Evolutionary conservation across 2,329 filamentous ascomycete genomes (phyloP).

Genomic region (Rhynchosporium secalis): DNA sequence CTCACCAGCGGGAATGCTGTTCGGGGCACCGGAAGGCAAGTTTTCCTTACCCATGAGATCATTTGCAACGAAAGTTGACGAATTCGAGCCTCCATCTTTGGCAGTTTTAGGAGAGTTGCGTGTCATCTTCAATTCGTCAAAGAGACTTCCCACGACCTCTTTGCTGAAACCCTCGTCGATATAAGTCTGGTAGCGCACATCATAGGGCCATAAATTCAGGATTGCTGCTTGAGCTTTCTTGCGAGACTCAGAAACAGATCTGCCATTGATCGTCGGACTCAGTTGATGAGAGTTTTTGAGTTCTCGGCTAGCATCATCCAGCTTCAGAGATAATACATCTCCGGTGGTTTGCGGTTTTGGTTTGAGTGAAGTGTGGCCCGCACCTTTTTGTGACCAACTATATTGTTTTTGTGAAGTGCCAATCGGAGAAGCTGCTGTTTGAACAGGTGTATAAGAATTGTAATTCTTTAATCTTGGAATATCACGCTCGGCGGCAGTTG

Average conservation of each 20-base stretch:
- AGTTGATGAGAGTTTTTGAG: background rate
- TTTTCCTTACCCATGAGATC: constrained; percentile 47
- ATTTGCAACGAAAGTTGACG: background rate
- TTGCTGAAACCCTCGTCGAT: constrained; percentile 71
- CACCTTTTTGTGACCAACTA: constrained; percentile 20
- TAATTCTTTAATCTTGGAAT: constrained; percentile 21
- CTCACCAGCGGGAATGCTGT: background rate
- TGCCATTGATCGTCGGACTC: constrained; percentile 11
- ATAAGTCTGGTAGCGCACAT: constrained; percentile 73
- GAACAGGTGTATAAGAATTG: constrained; percentile 16
- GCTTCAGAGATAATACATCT: background rate
- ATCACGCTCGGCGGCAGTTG: constrained; percentile 22
- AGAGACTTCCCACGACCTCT: constrained; percentile 61
- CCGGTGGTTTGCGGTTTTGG: constrained; percentile 18
- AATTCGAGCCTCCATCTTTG: background rate
- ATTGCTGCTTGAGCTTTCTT: constrained; percentile 68
- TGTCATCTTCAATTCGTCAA: constrained; percentile 64
- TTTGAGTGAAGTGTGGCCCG: constrained; percentile 9
- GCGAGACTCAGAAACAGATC: constrained; percentile 33
- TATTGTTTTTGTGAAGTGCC: constrained; percentile 16
- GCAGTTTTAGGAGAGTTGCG: constrained; percentile 31
- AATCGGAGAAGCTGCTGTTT: constrained; percentile 10
- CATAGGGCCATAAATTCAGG: constrained; percentile 61
- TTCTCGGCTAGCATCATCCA: constrained; percentile 11
- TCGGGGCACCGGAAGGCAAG: background rate